Evolutionary conservation across 352 stramenopile species (phyloP).

Genomic region (Pythium rhizo-oryzae): DNA sequence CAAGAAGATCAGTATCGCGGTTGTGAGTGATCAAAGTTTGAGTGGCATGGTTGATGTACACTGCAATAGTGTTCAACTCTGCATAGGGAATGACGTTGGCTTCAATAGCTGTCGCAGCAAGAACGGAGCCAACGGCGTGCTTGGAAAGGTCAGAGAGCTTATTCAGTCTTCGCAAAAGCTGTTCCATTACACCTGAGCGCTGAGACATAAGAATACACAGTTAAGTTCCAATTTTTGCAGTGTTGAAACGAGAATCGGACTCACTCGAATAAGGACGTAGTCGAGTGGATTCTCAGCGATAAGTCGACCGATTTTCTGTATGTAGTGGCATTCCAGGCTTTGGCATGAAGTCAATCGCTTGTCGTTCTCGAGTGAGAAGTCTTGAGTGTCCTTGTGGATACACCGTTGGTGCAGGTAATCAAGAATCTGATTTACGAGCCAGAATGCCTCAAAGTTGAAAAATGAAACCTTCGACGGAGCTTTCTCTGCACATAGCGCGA

Average conservation of each 20-base stretch:
- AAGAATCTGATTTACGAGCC: constrained; percentile 47
- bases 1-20: constrained; percentile 24
- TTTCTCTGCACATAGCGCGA: constrained; percentile 33
- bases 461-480: constrained; percentile 24
- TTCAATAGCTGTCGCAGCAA: constrained; percentile 63
- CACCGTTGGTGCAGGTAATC: constrained; percentile 37
- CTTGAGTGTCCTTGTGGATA: neutral
- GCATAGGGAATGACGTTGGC: constrained; percentile 49
- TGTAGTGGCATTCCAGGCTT: constrained; percentile 46
- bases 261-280: constrained; percentile 58
- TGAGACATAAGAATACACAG: constrained; percentile 15
- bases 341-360: constrained; percentile 12
- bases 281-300: constrained; percentile 46
- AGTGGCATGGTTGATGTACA: constrained; percentile 37
- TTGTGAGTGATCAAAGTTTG: neutral
- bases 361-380: neutral
- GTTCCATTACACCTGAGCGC: constrained; percentile 44
- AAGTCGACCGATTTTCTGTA: constrained; percentile 55
- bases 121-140: constrained; percentile 52
- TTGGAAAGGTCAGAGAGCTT: constrained; percentile 52
- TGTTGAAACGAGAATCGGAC: neutral
- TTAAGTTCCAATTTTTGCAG: neutral
- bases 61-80: constrained; percentile 43
- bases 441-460: constrained; percentile 60
- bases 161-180: constrained; percentile 45